Evolutionary conservation across 2,329 filamentous ascomycete species (phyloP).

Genomic region (Drechslera avenae): DNA sequence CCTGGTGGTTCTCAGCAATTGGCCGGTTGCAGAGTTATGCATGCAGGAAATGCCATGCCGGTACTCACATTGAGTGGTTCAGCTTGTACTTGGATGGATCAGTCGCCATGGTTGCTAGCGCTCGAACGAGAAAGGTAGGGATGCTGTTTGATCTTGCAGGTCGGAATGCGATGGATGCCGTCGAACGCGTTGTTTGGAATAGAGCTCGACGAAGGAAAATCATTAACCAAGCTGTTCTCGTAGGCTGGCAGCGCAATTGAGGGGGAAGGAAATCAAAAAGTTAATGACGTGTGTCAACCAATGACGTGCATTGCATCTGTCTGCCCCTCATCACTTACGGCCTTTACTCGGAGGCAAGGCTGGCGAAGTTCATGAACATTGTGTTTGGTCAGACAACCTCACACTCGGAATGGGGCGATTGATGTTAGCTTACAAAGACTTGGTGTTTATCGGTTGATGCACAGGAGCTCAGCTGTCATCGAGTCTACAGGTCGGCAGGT

Average conservation of each 20-base stretch:
- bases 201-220: constrained; percentile 25
- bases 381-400: too few species aligned
- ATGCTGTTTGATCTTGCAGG: constrained; percentile 13
- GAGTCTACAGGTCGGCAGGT: too few species aligned
- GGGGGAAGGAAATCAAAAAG: constrained; percentile 37
- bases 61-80: constrained; percentile 61
- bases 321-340: constrained; percentile 24
- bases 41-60: constrained; percentile 11
- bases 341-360: constrained; percentile 17
- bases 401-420: too few species aligned
- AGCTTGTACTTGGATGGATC: constrained; percentile 68
- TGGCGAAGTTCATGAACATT: not conserved
- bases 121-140: constrained; percentile 21
- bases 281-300: constrained; percentile 24
- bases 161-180: constrained; percentile 12
- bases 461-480: too few species aligned
- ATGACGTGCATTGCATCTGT: constrained; percentile 10
- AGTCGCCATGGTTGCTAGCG: constrained; percentile 59
- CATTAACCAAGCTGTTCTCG: constrained; percentile 27
- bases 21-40: constrained; percentile 7
- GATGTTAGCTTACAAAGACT: too few species aligned
- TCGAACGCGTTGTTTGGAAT: constrained; percentile 9
- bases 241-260: constrained; percentile 2
- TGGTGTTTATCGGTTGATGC: too few species aligned
- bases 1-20: constrained; percentile 16